Evolutionary conservation across 2,329 filamentous ascomycete species (phyloP), one percentile per base, ranked within the genome.

Genomic region (Monosporascus sp.): DNA sequence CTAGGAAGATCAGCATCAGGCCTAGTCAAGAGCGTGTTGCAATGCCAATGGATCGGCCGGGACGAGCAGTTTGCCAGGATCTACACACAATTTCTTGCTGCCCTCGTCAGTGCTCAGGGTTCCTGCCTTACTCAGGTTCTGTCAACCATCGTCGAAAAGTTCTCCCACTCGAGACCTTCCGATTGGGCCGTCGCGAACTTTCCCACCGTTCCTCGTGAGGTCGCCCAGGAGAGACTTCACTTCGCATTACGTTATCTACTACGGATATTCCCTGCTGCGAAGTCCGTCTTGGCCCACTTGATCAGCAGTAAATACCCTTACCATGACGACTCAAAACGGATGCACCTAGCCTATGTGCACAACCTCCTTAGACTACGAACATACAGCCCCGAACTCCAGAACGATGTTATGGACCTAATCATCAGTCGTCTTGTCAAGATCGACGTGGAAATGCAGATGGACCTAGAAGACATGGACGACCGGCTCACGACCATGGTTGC

Each of bases 401-500:
- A 87, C 7, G 89, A 95, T 56, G 85, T 97, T 24, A 79, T 96
- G 58, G 86, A 91, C 52, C 75, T 96, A 14, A 87, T 97, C 48
- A 87, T 91, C 43, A 88, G 93, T 61, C 86, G 89, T 57, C 79
- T 97, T 7, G 90, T 97, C 64, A 94, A 94, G 71, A 89, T 97
- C 54, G 94, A 99, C 67, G 91, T 96, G 1, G 89, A 97, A 67
- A 94, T 97, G 70, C 93, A 97, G 71, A 82, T 92, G 49, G 92
- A 97, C 64, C 76, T 97, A 64, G 91, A 97, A 58, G 92, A 97
- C 62, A 75, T 96, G 56, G 93, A 97, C 57, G 93, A 97, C 58
- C 89, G 95, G 52, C 79, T 91, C 9, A 88, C 91, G 52, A 85
- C 91, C 24, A 84, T 85, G 51, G 82, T 93, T 19, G 78, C 89